Evolutionary conservation across 1,284 basidiomycete species (phyloP).

Genomic region (Xanthoconium separans): DNA sequence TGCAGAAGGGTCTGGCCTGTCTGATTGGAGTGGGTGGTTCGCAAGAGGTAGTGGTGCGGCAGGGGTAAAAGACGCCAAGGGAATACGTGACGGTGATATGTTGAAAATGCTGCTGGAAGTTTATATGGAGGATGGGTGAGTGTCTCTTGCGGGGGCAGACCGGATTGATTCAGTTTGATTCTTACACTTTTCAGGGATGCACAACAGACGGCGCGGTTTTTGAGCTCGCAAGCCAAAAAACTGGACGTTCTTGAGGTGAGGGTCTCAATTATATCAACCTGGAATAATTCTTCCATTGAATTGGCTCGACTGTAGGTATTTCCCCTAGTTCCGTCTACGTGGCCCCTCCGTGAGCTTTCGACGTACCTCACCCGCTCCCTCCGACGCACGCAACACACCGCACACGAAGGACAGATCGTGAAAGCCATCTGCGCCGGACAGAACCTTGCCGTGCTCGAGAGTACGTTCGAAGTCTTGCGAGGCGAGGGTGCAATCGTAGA

Average conservation of each 20-base stretch:
- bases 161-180: neutral
- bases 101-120: slow-evolving; percentile 74
- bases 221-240: slow-evolving; percentile 79
- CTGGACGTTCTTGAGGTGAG: slow-evolving; percentile 76
- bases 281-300: neutral
- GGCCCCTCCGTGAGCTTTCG: slow-evolving; percentile 71
- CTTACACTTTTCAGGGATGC: slow-evolving; percentile 37
- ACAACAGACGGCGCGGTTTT: slow-evolving; percentile 60
- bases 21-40: slow-evolving; percentile 34
- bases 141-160: slow-evolving; percentile 15
- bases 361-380: slow-evolving; percentile 80
- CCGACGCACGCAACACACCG: slow-evolving; percentile 69
- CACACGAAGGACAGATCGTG: slow-evolving; percentile 69
- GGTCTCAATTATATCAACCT: neutral
- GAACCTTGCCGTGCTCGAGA: slow-evolving; percentile 52
- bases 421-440: slow-evolving; percentile 70
- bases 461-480: slow-evolving; percentile 39
- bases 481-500: slow-evolving; percentile 69
- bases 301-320: slow-evolving; percentile 52
- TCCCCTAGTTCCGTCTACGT: slow-evolving; percentile 66
- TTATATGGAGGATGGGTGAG: slow-evolving; percentile 74
- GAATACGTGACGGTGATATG: slow-evolving; percentile 36
- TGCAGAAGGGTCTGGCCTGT: slow-evolving; percentile 40
- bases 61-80: slow-evolving; percentile 9
- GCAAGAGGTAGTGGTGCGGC: slow-evolving; percentile 5